These are phyloP conservation scores for Kodamaea restingae DNA, from an alignment of 805 yeast genomes.

Conservation along the genomic window DNA sequence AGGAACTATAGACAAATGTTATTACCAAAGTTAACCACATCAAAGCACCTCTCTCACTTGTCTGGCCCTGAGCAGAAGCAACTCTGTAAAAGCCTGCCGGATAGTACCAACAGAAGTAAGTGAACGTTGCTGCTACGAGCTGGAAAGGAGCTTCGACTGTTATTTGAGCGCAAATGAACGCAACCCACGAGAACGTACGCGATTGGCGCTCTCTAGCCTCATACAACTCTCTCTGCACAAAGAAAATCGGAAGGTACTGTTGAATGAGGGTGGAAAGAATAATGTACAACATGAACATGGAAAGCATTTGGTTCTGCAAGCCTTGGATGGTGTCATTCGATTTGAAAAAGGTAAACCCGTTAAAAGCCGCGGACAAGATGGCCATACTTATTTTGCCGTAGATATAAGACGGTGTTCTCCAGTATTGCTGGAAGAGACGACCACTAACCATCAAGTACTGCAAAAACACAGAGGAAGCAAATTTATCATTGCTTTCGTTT, in stretches of 20 bases:
- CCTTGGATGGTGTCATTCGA: constrained; percentile 20
- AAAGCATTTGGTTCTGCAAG: constrained; percentile 63
- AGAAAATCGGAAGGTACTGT: constrained; percentile 56
- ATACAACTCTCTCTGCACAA: constrained; percentile 58
- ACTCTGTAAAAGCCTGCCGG: constrained; percentile 23
- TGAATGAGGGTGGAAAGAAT: constrained; percentile 53
- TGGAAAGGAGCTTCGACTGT: constrained; percentile 67
- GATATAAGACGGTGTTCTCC: constrained; percentile 27
- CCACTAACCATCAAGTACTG: constrained; percentile 12
- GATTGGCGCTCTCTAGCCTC: constrained; percentile 76
- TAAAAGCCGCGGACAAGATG: constrained; percentile 12
- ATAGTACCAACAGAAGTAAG: constrained; percentile 18
- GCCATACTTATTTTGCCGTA: constrained; percentile 14
- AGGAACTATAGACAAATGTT: constrained; percentile 18
- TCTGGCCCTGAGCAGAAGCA: constrained; percentile 16
- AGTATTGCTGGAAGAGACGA: constrained; percentile 20
- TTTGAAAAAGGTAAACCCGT: constrained; percentile 16
- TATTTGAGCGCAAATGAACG: constrained; percentile 60
- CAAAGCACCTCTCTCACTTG: constrained; percentile 31
- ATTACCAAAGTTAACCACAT: constrained; percentile 29
- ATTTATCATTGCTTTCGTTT: not conserved
- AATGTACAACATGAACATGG: constrained; percentile 64
- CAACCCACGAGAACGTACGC: constrained; percentile 62
- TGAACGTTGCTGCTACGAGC: constrained; percentile 42
- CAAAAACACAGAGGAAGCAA: constrained; percentile 9